Percentiles rank a stretch among this genome's conserved stretches.
These are phyloP conservation scores for Dalbergia cultrata DNA, from an alignment of 306 rosid species.

Conservation along the genomic window DNA sequence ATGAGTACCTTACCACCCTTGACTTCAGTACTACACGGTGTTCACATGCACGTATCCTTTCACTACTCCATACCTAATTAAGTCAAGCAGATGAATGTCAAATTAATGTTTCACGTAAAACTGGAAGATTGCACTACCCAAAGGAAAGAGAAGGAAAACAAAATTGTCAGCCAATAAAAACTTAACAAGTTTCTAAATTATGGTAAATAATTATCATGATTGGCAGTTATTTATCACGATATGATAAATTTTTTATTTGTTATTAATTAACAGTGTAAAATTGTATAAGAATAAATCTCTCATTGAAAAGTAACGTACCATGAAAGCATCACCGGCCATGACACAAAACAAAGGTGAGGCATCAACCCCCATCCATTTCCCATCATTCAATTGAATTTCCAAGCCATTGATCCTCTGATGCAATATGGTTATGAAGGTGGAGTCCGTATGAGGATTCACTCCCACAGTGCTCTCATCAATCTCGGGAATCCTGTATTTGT, in stretches of 20 bases:
- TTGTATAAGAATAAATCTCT: background rate
- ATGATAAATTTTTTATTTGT: too few relatives aligned
- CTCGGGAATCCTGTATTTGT: conserved; percentile 37
- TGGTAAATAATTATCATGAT: too few relatives aligned
- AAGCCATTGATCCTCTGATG: conserved; percentile 37
- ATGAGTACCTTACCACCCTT: conserved; percentile 33
- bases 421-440: conserved; percentile 47
- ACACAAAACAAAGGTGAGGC: conserved; percentile 45
- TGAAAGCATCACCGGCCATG: conserved; percentile 43
- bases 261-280: too few relatives aligned
- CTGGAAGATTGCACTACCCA: too few relatives aligned
- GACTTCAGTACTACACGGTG: conserved; percentile 40
- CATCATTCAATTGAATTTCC: conserved; percentile 39
- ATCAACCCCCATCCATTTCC: conserved; percentile 37
- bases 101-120: background rate
- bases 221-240: too few relatives aligned
- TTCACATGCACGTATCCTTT: conserved; percentile 35
- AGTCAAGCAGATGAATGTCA: background rate
- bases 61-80: conserved; percentile 40
- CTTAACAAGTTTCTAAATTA: too few relatives aligned
- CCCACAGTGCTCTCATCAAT: conserved; percentile 34
- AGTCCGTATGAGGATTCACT: conserved; percentile 42
- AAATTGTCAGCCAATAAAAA: background rate
- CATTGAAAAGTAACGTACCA: conserved; percentile 16
- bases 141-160: background rate